Conservation (phyloP, 805 yeast genomes). For the Lipomyces mesembrius region DNA sequence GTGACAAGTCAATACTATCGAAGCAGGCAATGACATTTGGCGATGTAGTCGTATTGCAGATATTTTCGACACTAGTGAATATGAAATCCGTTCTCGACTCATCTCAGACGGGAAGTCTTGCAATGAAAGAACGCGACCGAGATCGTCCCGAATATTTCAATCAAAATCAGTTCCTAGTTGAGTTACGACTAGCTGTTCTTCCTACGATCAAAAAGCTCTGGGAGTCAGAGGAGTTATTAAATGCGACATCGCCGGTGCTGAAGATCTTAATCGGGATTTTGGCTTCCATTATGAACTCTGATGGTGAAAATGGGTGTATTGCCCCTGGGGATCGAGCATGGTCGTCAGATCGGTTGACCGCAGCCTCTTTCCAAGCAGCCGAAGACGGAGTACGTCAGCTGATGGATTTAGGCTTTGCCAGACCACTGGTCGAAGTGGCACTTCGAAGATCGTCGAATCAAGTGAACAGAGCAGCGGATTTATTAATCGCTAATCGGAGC, state of each 20-base stretch:
- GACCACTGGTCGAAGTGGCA: slow-evolving; percentile 20
- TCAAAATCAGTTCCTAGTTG: slow-evolving; percentile 43
- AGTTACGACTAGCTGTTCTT: slow-evolving; percentile 41
- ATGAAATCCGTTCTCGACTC: slow-evolving; percentile 42
- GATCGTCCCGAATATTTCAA: slow-evolving; percentile 40
- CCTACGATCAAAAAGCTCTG: slow-evolving; percentile 29
- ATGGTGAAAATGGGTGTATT: slow-evolving; percentile 31
- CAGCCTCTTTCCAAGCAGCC: slow-evolving; percentile 35
- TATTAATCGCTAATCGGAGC: slow-evolving; percentile 3
- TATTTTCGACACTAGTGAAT: slow-evolving; percentile 39
- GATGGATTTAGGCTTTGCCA: slow-evolving; percentile 35
- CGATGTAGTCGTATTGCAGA: slow-evolving; percentile 39
- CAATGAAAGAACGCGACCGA: slow-evolving; percentile 38
- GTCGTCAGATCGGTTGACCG: slow-evolving; percentile 24
- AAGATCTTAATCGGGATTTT: slow-evolving; percentile 23
- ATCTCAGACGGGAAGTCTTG: slow-evolving; percentile 38
- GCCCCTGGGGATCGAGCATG: slow-evolving; percentile 13
- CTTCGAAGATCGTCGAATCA: slow-evolving; percentile 1
- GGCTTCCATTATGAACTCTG: slow-evolving; percentile 28
- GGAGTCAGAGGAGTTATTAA: slow-evolving; percentile 23
- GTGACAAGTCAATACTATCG: slow-evolving; percentile 24
- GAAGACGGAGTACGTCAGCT: slow-evolving; percentile 40
- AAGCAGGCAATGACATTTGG: slow-evolving; percentile 36
- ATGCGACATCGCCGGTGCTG: slow-evolving; percentile 24
- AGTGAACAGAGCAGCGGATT: slow-evolving; percentile 8